Base-by-base conservation (phyloP, 78 protist species). In the Dictyostelium citrinum region DNA sequence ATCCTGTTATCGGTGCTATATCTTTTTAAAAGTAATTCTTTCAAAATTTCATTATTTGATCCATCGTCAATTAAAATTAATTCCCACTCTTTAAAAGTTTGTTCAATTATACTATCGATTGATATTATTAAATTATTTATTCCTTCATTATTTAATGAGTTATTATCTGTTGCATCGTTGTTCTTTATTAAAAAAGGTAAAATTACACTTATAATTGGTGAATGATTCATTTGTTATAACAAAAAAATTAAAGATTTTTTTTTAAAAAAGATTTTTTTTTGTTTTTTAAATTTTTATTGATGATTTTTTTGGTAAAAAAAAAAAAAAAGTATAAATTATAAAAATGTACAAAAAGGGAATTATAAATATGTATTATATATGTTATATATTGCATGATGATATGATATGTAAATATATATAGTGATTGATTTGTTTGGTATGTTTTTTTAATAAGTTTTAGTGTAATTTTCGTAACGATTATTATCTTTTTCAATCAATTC, bases 61-160 rank as follows among this genome's bases (percentile, higher is more conserved):
- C 95, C 95, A 90, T 90, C 95, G 46, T 90, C 88, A 2, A 90
- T n/a, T 37, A 83, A 24, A 1, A 90, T 31, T 46, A 90, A 61
- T 16, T 43, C 37, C 90, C 90, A 90, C 27, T 83, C 74, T 45
- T 16, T 60, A 81, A 17, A 90, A 16, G 88, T 55, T 39, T 90
- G 95, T 24, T 61, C 20, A 4, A 90, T 8, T 6, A 90, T 90
- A 81, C 95, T 90, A 46, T 70, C 88, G 1, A 81, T 31, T 41
- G 90, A 12, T 33, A 41, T 20, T 29, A 58, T 74, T 60, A 67
- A 46, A 67, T 81, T 70, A 33, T 70, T 70, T 27, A 33, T 27
- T 20, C 64, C 64, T 55, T 55, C 24, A 8, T 64, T 16, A 22
- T 64, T 64, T 27, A 27, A 11, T 27, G 22, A 27, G 2, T 78